Conservation (phyloP, 805 yeast genomes). For the Yarrowia deformans region DNA sequence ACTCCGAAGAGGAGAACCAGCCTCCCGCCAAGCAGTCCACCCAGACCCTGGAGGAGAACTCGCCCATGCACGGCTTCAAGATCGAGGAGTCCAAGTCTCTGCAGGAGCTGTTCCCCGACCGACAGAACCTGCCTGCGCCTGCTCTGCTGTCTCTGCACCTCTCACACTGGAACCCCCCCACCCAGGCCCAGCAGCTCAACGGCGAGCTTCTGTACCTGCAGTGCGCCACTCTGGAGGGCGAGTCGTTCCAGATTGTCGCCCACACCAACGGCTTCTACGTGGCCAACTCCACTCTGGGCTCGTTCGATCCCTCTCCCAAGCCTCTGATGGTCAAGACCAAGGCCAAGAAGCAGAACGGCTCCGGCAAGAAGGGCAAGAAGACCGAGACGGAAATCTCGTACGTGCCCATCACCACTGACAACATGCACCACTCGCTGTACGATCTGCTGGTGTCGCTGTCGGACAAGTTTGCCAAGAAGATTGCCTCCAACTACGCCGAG, state of each 20-base stretch:
- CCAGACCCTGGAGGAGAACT: constrained; percentile 51
- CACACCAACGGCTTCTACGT: constrained; percentile 80
- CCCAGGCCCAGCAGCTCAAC: constrained; percentile 62
- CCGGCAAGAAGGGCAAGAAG: constrained; percentile 51
- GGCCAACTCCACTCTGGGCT: constrained; percentile 68
- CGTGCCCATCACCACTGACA: constrained; percentile 28
- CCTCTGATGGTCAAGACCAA: constrained; percentile 42
- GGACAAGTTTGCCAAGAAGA: constrained; percentile 62
- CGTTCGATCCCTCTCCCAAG: constrained; percentile 71
- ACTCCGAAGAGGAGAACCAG: constrained; percentile 39
- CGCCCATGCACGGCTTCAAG: constrained; percentile 40
- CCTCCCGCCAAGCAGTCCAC: constrained; percentile 39
- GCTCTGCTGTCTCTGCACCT: constrained; percentile 66
- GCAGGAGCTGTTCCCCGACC: constrained; percentile 42
- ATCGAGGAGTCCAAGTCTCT: constrained; percentile 38
- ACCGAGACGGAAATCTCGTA: constrained; percentile 8
- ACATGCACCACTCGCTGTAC: constrained; percentile 57
- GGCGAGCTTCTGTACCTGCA: constrained; percentile 86
- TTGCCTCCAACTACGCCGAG: constrained; percentile 59
- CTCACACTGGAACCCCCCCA: constrained; percentile 89
- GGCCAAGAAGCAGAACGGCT: constrained; percentile 27
- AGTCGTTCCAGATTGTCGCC: constrained; percentile 78
- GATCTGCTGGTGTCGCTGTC: constrained; percentile 71
- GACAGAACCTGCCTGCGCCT: constrained; percentile 43
- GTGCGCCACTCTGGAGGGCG: constrained; percentile 81